Percentiles rank a stretch among this genome's conserved stretches.
phyloP scores from a whole-genome alignment of 2,329 filamentous ascomycete species.

The Monilinia fructigena region DNA sequence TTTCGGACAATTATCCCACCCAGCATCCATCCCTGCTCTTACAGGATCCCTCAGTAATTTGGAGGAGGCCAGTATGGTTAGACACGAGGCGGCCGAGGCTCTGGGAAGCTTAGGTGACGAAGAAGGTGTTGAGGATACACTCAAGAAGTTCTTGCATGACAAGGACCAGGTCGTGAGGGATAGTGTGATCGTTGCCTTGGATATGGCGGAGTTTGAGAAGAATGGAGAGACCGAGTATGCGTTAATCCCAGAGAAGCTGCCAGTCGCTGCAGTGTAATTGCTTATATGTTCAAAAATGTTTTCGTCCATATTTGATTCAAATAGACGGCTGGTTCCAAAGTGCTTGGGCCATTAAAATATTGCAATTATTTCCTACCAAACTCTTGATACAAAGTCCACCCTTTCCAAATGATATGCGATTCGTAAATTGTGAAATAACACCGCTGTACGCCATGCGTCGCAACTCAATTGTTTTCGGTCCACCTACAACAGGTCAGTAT shows the following conservation, averaged over 20 bases:
- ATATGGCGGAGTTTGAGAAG: conserved; percentile 98
- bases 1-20: conserved; percentile 93
- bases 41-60: conserved; percentile 73
- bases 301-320: background rate
- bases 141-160: conserved; percentile 83
- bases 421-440: conserved; percentile 3
- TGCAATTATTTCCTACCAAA: conserved; percentile 24
- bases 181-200: conserved; percentile 89
- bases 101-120: conserved; percentile 92
- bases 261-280: conserved; percentile 26
- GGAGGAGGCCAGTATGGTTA: conserved; percentile 90
- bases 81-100: conserved; percentile 95
- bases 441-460: conserved; percentile 13
- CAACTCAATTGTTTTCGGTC: conserved; percentile 42
- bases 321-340: conserved; percentile 38
- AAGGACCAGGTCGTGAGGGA: conserved; percentile 91
- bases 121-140: conserved; percentile 82
- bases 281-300: background rate
- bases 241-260: conserved; percentile 66
- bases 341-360: conserved; percentile 37
- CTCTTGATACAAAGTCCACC: background rate
- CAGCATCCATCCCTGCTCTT: conserved; percentile 91
- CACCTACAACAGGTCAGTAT: conserved; percentile 36
- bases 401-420: conserved; percentile 13
- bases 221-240: conserved; percentile 88